Evolutionary conservation across 192 early-diverging fungal species (phyloP).

Genomic region (Umbelopsis sp.): DNA sequence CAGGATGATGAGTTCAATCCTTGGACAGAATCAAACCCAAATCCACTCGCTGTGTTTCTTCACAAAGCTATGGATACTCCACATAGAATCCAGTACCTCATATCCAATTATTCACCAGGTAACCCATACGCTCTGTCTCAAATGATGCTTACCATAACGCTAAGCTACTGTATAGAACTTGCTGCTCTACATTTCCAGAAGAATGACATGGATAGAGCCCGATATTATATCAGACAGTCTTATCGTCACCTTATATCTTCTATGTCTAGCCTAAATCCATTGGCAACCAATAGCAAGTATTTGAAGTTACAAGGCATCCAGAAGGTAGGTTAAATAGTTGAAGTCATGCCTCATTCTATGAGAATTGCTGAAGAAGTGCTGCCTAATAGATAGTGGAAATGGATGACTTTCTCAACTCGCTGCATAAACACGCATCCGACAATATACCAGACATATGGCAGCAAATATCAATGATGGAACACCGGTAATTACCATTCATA

Average conservation of each 20-base stretch:
- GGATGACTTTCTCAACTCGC: constrained; percentile 50
- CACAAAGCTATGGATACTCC: constrained; percentile 36
- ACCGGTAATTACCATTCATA: background rate
- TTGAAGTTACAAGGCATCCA: constrained; percentile 44
- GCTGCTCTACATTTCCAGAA: constrained; percentile 41
- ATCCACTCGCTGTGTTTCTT: constrained; percentile 58
- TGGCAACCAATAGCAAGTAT: constrained; percentile 44
- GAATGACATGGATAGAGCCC: constrained; percentile 46
- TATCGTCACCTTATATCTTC: constrained; percentile 45
- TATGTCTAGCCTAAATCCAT: constrained; percentile 51
- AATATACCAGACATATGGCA: background rate
- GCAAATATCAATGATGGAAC: constrained; percentile 21
- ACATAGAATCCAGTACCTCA: constrained; percentile 18
- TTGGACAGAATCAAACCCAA: constrained; percentile 53
- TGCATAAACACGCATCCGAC: background rate
- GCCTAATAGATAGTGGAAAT: constrained; percentile 48
- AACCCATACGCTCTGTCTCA: background rate
- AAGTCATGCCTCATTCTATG: background rate
- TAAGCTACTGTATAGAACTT: constrained; percentile 36
- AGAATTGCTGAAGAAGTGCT: background rate
- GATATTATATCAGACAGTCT: constrained; percentile 45
- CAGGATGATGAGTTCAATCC: constrained; percentile 41
- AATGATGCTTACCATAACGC: background rate
- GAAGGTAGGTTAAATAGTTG: constrained; percentile 31
- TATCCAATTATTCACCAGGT: constrained; percentile 24